phyloP scores from a whole-genome alignment of 1,284 basidiomycete genomes.

The Leccinum huronense region DNA sequence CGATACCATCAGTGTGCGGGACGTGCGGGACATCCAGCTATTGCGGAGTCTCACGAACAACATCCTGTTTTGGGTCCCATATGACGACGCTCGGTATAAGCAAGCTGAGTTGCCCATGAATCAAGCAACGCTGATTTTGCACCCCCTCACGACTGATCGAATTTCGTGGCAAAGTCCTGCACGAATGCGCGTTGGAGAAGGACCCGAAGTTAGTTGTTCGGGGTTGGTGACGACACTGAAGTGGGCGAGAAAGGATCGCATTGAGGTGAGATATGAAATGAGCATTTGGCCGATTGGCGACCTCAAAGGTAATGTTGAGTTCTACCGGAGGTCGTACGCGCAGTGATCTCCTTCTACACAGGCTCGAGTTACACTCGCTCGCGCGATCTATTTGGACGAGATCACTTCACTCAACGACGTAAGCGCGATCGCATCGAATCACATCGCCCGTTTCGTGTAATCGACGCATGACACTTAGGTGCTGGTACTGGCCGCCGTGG shows the following conservation, averaged over 20 bases:
- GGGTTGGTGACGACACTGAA: background rate
- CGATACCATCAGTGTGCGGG: background rate
- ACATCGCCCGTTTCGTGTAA: no score
- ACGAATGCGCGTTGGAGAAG: background rate
- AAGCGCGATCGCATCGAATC: background rate
- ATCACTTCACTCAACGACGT: slow-evolving; percentile 4
- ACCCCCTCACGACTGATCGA: background rate
- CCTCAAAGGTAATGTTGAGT: background rate
- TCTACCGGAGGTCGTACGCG: background rate
- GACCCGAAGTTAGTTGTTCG: background rate
- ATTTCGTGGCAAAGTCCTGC: background rate
- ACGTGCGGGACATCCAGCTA: background rate
- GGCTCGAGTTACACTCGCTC: slow-evolving; percentile 2
- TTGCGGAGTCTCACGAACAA: background rate
- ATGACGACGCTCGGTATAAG: background rate
- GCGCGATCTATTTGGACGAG: slow-evolving; percentile 1
- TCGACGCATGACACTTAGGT: no score
- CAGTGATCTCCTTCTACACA: background rate
- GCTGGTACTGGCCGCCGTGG: no score
- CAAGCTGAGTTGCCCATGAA: background rate
- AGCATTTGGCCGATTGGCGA: background rate
- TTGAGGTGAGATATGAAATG: background rate
- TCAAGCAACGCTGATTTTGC: background rate
- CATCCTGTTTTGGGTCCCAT: background rate
- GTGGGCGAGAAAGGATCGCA: background rate